phyloP scores from a whole-genome alignment of 129 eudicot species.

The Flaveria bidentis region DNA sequence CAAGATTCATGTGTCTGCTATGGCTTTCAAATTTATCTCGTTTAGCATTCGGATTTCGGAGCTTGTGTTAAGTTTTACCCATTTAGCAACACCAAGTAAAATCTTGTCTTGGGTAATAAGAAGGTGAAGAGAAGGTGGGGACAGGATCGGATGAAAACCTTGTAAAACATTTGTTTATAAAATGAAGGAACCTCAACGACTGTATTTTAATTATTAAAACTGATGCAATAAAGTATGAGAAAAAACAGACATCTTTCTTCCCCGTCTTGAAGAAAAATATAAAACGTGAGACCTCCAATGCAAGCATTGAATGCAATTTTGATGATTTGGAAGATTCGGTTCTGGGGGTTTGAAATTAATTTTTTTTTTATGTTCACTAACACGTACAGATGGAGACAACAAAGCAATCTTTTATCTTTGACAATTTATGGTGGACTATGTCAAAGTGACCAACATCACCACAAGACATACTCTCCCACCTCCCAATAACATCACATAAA shows the following conservation, averaged over 20 bases:
- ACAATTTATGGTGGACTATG: background rate
- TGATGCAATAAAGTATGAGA: slow-evolving; percentile 45
- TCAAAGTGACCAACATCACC: slow-evolving; percentile 34
- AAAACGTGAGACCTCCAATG: slow-evolving; percentile 86
- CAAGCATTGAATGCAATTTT: slow-evolving; percentile 74
- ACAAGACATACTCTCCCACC: background rate
- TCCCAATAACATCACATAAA: background rate
- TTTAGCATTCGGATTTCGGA: no score
- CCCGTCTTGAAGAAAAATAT: slow-evolving; percentile 74
- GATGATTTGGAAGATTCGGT: slow-evolving; percentile 98
- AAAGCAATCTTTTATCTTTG: background rate
- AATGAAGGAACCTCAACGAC: slow-evolving; percentile 9
- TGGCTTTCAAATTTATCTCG: background rate
- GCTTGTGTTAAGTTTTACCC: no score
- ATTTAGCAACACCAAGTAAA: no score
- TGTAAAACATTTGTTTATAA: background rate
- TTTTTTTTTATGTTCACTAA: background rate
- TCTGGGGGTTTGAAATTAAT: slow-evolving; percentile 57
- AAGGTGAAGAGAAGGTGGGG: background rate
- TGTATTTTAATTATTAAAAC: slow-evolving; percentile 15
- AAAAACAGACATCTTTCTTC: slow-evolving; percentile 95
- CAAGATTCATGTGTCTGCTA: background rate
- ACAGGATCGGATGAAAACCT: background rate
- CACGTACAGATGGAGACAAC: slow-evolving; percentile 36
- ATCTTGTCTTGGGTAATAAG: background rate